Evolutionary conservation across 352 stramenopile species (phyloP), one percentile per base, ranked within the genome.

Genomic region (Globisporangium paroecandrum): DNA sequence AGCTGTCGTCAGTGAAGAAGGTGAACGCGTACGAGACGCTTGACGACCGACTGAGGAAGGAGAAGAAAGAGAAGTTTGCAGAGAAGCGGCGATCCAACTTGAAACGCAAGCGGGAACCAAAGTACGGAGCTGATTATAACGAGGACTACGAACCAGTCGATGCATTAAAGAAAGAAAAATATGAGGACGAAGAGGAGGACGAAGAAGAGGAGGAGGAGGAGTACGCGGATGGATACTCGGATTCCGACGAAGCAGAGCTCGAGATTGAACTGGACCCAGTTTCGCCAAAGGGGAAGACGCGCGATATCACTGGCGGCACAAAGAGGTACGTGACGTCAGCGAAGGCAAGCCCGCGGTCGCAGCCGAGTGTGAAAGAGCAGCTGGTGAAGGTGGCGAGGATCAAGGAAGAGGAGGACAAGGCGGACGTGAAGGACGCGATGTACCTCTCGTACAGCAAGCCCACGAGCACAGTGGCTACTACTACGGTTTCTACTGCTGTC

Each of bases 171-270:
- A 51, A 51, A 22, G 43, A 10, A 51, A 22, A 51, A 1, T 51
- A 77, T 15, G 74, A 83, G 3, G 71, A 83, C 8, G 27, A 62
- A 1, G 56, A 56, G 10, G 34, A 53, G 0, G 57, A 61, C 0
- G 56, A 49, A 6, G 75, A 75, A 55, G 62, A 68, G 1, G 78
- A 81, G 15, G 75, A 81, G 36, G 29, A 66, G 4, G 71, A 83
- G 54, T 78, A 80, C 53, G 66, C 65, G 5, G 69, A 67, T 61
- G 58, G 69, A 9, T 77, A 79, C 32, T 78, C 71, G 2, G 70
- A 80, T 22, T 83, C 76, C 0, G 73, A 83, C 25, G 73, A 79
- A 64, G 74, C 74, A 13, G 71, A 78, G 62, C 77, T 76, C 32
- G 62, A 73, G 43, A 69, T 75, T 51, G 70, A 74, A 20, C 36